Conservation (phyloP, 129 eudicot species). For the Scalesia atractyloides region DNA sequence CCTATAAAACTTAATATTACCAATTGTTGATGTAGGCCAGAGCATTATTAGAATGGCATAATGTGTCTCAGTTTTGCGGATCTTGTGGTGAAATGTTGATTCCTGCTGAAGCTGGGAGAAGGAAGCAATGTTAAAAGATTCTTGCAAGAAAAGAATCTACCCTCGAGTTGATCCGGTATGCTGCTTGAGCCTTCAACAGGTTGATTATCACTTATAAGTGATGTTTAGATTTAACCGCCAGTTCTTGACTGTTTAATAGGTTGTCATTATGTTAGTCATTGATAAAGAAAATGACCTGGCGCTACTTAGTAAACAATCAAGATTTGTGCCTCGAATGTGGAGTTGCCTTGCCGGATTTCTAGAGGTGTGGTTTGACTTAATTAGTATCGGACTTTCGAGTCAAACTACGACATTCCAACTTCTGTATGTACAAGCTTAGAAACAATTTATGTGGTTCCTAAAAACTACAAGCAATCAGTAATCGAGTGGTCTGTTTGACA, state of each 20-base stretch:
- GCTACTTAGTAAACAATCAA: constrained; percentile 69
- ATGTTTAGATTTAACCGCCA: no score
- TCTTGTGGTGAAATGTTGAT: constrained; percentile 61
- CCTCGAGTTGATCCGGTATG: constrained; percentile 93
- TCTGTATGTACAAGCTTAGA: background rate
- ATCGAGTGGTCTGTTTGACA: background rate
- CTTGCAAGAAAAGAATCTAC: constrained; percentile 72
- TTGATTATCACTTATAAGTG: no score
- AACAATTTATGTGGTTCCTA: background rate
- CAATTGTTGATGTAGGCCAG: constrained; percentile 52
- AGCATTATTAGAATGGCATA: constrained; percentile 86
- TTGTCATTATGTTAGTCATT: constrained; percentile 83
- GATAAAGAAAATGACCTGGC: constrained; percentile 79
- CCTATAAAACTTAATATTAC: constrained; percentile 5
- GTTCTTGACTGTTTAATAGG: constrained; percentile 42
- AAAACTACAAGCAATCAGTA: background rate
- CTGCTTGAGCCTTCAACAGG: background rate
- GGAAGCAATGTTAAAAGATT: constrained; percentile 67
- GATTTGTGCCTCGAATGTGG: constrained; percentile 94
- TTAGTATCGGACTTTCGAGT: background rate
- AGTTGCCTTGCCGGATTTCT: constrained; percentile 87
- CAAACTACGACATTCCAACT: background rate
- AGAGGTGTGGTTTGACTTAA: constrained; percentile 42
- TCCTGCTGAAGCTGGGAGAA: constrained; percentile 79
- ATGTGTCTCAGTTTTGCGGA: constrained; percentile 69